Conservation (phyloP, 1,139 yeast species). For the Blastobotrys petasosporus region DNA sequence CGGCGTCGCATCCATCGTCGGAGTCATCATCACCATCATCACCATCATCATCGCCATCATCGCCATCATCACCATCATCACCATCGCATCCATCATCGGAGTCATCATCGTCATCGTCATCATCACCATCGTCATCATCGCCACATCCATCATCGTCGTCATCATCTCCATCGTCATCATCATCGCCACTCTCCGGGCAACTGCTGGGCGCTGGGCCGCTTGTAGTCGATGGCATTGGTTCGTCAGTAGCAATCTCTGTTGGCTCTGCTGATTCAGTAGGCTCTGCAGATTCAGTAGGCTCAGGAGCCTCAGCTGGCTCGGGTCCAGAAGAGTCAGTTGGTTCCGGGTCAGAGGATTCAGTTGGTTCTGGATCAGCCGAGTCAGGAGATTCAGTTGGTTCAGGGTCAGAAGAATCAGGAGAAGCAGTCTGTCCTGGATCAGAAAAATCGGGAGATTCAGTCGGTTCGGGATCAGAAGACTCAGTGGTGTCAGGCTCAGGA, state of each 20-base stretch:
- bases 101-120: constrained; percentile 2
- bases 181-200: neutral
- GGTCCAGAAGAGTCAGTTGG: too few relatives aligned
- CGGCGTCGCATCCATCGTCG: neutral
- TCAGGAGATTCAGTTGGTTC: too few relatives aligned
- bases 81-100: neutral
- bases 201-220: neutral
- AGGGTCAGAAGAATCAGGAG: too few relatives aligned
- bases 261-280: neutral
- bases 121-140: neutral
- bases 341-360: too few relatives aligned
- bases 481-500: too few relatives aligned
- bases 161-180: neutral
- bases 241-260: neutral
- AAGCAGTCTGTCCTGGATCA: too few relatives aligned
- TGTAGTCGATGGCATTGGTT: neutral
- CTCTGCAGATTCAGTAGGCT: neutral
- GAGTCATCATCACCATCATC: neutral
- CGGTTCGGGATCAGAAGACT: too few relatives aligned
- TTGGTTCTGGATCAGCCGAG: too few relatives aligned
- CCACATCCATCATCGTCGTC: neutral
- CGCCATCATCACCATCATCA: neutral
- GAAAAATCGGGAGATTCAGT: too few relatives aligned
- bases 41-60: constrained; percentile 1
- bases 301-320: too few relatives aligned